These are phyloP conservation scores for Leptomonas seymouri DNA, from an alignment of 208 protist species.

Conservation along the genomic window DNA sequence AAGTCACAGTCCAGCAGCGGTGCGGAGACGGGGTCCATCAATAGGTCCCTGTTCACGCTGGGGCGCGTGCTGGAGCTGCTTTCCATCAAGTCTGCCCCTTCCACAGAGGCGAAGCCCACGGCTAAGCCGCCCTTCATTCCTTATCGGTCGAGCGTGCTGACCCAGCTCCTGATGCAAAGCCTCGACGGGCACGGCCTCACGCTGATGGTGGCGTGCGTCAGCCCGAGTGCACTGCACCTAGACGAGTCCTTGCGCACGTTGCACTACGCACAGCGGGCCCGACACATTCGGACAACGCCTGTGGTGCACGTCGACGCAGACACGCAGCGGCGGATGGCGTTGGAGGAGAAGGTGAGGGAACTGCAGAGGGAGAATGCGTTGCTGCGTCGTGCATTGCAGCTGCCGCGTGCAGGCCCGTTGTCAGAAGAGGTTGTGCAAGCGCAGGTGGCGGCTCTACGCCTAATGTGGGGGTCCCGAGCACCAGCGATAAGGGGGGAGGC, in stretches of 20 bases:
- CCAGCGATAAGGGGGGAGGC: background rate
- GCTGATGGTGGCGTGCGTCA: constrained; percentile 84
- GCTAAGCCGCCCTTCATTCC: constrained; percentile 59
- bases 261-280: constrained; percentile 76
- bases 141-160: constrained; percentile 88
- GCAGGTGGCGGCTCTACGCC: constrained; percentile 19
- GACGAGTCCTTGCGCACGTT: constrained; percentile 86
- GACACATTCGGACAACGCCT: constrained; percentile 55
- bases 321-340: constrained; percentile 54
- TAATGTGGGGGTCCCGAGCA: background rate
- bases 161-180: constrained; percentile 88
- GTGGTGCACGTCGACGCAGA: constrained; percentile 67
- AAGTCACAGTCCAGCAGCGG: constrained; percentile 70
- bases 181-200: constrained; percentile 75
- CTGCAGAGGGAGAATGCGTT: constrained; percentile 59
- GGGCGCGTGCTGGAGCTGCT: constrained; percentile 88
- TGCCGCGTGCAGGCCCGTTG: constrained; percentile 12
- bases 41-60: constrained; percentile 90
- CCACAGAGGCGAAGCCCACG: background rate
- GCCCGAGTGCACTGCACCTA: constrained; percentile 64
- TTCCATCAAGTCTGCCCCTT: constrained; percentile 21
- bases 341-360: constrained; percentile 40
- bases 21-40: constrained; percentile 88
- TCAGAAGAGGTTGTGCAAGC: constrained; percentile 16
- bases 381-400: constrained; percentile 39